Evolutionary conservation across 192 early-diverging fungal species (phyloP), one percentile per base, ranked within the genome.

Genomic region (Coemansia sp.): DNA sequence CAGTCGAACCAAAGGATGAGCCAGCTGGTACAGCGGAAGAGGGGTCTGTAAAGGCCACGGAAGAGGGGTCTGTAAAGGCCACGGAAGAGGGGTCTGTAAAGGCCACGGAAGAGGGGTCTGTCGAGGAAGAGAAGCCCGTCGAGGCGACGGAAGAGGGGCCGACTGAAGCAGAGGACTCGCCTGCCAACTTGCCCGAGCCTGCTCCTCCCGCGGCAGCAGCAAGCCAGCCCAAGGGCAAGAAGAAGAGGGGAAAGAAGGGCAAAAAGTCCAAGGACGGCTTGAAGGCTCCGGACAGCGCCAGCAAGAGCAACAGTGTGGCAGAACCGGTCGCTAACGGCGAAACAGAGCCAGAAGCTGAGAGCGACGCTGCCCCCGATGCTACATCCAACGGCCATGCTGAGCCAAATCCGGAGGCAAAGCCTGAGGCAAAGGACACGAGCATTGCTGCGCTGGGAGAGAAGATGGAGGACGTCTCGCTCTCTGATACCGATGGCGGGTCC

Each of bases 401-500:
- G 3, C n/a, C 5, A 61, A 33, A 38, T 34, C 23, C 7, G 3
- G 1, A 38, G 9, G 44, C 27, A 3, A 42, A 64, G 18, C 45
- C 42, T 5, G 48, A 27, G 7, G 54, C 37, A 4, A 43, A 51
- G 37, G 38, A 47, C 4, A 20, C 57, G 18, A 62, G 51, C 14
- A 56, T 66, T 28, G 42, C 62, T 1, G 60, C 57, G 14, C 60
- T 78, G 12, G 58, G 65, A 10, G 58, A 70, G 31, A 44, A 57
- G 16, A 75, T 80, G 50, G 80, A 80, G 13, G 67, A 74, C 21
- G 65, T 77, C 7, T 67, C 64, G 31, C 49, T 70, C n/a, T 50
- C 64, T 1, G 60, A 67, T 21, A 49, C 44, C 28, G 59, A 67
- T 2, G 21, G 22, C 38, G 38, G 32, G 10, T 32, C 41, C 18